phyloP scores from a whole-genome alignment of 2,329 filamentous ascomycete species.

The Huntiella bhutanensis region DNA sequence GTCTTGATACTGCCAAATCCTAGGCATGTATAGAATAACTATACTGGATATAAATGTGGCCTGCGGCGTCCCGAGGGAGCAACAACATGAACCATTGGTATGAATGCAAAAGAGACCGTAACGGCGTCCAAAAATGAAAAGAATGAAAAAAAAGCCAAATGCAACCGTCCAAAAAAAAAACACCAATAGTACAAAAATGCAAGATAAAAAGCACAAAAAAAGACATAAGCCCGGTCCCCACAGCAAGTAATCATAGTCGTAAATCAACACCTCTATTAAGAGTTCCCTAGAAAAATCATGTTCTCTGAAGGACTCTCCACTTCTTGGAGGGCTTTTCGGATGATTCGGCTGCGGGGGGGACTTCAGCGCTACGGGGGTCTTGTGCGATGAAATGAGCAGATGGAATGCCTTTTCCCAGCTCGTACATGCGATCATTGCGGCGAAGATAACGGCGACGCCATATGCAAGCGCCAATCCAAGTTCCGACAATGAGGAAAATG shows the following conservation, averaged over 20 bases:
- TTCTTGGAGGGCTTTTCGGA: slow-evolving; percentile 19
- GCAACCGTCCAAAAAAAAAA: slow-evolving; percentile 4
- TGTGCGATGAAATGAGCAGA: slow-evolving; percentile 13
- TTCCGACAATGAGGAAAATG: slow-evolving; percentile 44
- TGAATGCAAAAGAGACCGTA: slow-evolving; percentile 1
- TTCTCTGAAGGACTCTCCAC: slow-evolving; percentile 27
- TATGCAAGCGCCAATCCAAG: slow-evolving; percentile 49
- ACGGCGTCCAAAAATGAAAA: slow-evolving; percentile 4
- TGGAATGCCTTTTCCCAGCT: slow-evolving; percentile 24
- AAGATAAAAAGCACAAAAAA: neutral
- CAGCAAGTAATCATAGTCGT: no score
- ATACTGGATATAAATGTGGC: neutral
- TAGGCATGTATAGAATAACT: neutral
- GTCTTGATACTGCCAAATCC: neutral
- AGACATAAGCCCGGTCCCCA: no score
- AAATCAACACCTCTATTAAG: no score
- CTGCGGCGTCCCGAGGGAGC: no score
- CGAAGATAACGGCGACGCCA: slow-evolving; percentile 57
- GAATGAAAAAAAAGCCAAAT: slow-evolving; percentile 4
- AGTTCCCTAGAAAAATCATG: slow-evolving; percentile 16
- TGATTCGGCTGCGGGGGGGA: neutral
- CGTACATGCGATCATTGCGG: slow-evolving; percentile 41
- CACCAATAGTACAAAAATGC: slow-evolving; percentile 3
- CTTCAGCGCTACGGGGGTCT: slow-evolving; percentile 19
- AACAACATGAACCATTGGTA: no score